Evolutionary conservation across 306 rosid species (phyloP).

Genomic region (Fagus crenata): DNA sequence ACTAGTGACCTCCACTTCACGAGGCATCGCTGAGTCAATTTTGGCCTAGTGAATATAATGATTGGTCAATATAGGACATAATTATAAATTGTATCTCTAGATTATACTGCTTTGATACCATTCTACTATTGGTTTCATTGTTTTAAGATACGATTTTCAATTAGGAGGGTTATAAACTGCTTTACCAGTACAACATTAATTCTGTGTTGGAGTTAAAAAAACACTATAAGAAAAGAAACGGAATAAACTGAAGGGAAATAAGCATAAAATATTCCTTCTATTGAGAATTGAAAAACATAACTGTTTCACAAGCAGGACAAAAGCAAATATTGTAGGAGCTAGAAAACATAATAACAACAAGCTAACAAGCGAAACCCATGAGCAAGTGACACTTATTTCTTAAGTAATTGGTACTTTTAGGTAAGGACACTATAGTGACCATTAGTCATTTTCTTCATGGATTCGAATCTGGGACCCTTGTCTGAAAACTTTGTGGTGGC

Average conservation of each 20-base stretch:
- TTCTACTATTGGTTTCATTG: not conserved
- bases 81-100: too few relatives aligned
- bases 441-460: slow-evolving; percentile 55
- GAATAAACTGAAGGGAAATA: not conserved
- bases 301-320: not conserved
- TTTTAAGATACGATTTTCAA: not conserved
- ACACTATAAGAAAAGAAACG: not conserved
- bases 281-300: not conserved
- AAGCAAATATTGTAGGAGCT: not conserved
- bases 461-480: slow-evolving; percentile 63
- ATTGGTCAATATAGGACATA: too few relatives aligned
- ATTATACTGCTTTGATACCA: not conserved
- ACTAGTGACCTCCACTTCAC: too few relatives aligned
- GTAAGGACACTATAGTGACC: slow-evolving; percentile 26
- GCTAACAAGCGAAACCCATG: not conserved
- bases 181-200: not conserved
- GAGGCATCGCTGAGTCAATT: too few relatives aligned
- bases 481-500: slow-evolving; percentile 67
- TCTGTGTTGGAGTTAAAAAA: not conserved
- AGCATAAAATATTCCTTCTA: not conserved
- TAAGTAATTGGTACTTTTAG: slow-evolving; percentile 12
- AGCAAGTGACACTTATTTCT: not conserved
- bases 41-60: too few relatives aligned
- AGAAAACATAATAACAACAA: slow-evolving; percentile 3
- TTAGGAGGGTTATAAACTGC: not conserved